Base-by-base conservation (phyloP, 2,329 filamentous ascomycete species). In the Trichoderma oligosporum region DNA sequence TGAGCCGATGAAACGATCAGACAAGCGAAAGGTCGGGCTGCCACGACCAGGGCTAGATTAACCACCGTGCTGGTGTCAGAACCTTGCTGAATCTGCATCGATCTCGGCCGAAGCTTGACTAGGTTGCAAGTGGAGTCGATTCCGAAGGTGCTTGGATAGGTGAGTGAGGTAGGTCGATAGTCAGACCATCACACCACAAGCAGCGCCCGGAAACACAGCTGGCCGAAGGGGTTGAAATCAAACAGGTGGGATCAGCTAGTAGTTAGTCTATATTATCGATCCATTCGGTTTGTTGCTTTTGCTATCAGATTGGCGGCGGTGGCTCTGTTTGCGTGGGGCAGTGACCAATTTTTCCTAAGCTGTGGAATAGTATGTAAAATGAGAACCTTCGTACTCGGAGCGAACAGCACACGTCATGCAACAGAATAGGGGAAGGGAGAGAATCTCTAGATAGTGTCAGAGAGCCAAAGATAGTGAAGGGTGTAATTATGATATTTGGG, bases 131-230 rank as follows among this genome's bases (percentile, higher is more conserved):
- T 53, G 57, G 52, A 49, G 48, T 44, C 35, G 51, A 44, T 14
- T 39, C 44, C 35, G 39, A 48, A 42, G 46, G 35, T 33, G 39
- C 38, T 33, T 29, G 35, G 41, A 48, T 16, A 38, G 29, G 33
- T 39, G n/a, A 9, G 35, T 14, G 14, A 38, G 29, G 33, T 39
- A 24, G 16, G 35, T 14, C 48, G 48, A 58, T 53, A 25, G 45
- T 59, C 57, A 48, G 44, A 59, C 57, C 57, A 59, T 59, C 51
- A 56, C 51, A 56, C 57, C 51, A 59, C 57, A 38, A 20, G 29
- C 57, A 56, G 41, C 35, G 57, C 39, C 24, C 57, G 57, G 57
- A 16, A 56, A 18, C 22, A 20, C n/a, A 56, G 52, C 45, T 46
- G 44, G 33, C 57, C 57, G 57, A 59, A 48, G 22, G 33, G 25